A percentile compares a stretch with the other conserved stretches of the same genome.
These are phyloP conservation scores for Malus orientalis DNA, from an alignment of 306 rosid genomes.

Conservation along the genomic window DNA sequence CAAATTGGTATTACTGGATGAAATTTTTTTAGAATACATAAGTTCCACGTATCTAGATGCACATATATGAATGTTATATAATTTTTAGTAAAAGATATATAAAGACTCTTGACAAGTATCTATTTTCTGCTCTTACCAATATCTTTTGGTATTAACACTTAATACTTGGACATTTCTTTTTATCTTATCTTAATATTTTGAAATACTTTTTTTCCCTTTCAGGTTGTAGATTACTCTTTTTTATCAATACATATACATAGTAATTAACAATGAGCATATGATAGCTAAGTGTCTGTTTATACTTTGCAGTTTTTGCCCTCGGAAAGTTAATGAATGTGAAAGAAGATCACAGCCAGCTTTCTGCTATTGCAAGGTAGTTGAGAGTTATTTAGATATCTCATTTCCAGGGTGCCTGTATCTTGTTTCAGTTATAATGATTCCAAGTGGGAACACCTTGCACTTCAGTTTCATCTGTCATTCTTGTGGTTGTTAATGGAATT, in stretches of 20 bases:
- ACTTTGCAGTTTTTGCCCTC: constrained; percentile 72
- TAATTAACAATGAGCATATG: not conserved
- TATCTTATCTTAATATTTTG: not conserved
- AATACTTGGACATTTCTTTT: not conserved
- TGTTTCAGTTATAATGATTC: not conserved
- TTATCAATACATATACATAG: not conserved
- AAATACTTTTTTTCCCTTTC: not conserved
- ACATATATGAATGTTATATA: too few relatives aligned
- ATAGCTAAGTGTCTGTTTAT: not conserved
- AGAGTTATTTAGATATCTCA: not conserved
- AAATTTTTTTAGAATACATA: too few relatives aligned
- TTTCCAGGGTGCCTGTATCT: constrained; percentile 11
- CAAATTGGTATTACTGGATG: too few relatives aligned
- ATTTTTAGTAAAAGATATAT: too few relatives aligned
- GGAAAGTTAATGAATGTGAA: constrained; percentile 88
- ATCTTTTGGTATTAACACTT: too few relatives aligned
- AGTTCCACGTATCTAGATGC: too few relatives aligned
- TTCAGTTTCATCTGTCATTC: not conserved
- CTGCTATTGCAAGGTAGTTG: constrained; percentile 84
- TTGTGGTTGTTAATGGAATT: not conserved
- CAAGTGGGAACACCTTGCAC: not conserved
- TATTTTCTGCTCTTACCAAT: too few relatives aligned
- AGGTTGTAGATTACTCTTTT: not conserved
- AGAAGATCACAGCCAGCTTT: constrained; percentile 85
- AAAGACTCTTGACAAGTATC: too few relatives aligned